phyloP scores from a whole-genome alignment of 2,329 filamentous ascomycete genomes.

The Trichoderma sp. region DNA sequence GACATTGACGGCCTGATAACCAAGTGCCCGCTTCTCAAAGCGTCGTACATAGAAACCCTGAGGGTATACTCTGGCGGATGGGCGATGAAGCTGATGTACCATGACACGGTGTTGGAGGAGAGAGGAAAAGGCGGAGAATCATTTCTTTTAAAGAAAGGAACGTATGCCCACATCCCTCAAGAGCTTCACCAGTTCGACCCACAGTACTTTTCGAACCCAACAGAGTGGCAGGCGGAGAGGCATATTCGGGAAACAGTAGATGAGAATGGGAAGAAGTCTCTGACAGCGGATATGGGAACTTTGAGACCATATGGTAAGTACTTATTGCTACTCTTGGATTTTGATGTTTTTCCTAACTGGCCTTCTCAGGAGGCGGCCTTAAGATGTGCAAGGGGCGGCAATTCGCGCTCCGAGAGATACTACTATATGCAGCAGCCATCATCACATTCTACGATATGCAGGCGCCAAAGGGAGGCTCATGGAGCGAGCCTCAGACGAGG shows the following conservation, averaged over 20 bases:
- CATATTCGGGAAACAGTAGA: slow-evolving; percentile 39
- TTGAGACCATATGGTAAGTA: slow-evolving; percentile 43
- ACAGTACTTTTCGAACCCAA: slow-evolving; percentile 39
- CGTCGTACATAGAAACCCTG: slow-evolving; percentile 47
- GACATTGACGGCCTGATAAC: slow-evolving; percentile 44
- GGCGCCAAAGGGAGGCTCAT: slow-evolving; percentile 37
- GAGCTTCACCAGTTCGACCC: slow-evolving; percentile 45
- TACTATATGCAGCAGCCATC: slow-evolving; percentile 43
- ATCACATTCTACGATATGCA: slow-evolving; percentile 45
- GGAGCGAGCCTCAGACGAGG: slow-evolving; percentile 36
- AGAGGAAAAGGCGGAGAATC: slow-evolving; percentile 31
- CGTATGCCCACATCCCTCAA: slow-evolving; percentile 42
- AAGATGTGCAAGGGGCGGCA: slow-evolving; percentile 42
- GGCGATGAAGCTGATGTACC: slow-evolving; percentile 38
- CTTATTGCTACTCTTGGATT: too few species aligned
- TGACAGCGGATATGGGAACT: slow-evolving; percentile 35
- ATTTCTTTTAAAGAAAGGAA: slow-evolving; percentile 42
- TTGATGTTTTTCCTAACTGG: neutral
- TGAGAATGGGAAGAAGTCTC: slow-evolving; percentile 34
- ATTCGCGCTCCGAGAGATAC: slow-evolving; percentile 42
- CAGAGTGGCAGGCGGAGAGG: slow-evolving; percentile 43
- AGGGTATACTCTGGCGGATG: slow-evolving; percentile 45
- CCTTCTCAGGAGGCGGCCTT: slow-evolving; percentile 38
- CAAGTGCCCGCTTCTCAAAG: slow-evolving; percentile 46
- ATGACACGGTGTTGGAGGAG: slow-evolving; percentile 41